phyloP scores from a whole-genome alignment of 2,329 filamentous ascomycete genomes.

The Stemphylium vesicarium region DNA sequence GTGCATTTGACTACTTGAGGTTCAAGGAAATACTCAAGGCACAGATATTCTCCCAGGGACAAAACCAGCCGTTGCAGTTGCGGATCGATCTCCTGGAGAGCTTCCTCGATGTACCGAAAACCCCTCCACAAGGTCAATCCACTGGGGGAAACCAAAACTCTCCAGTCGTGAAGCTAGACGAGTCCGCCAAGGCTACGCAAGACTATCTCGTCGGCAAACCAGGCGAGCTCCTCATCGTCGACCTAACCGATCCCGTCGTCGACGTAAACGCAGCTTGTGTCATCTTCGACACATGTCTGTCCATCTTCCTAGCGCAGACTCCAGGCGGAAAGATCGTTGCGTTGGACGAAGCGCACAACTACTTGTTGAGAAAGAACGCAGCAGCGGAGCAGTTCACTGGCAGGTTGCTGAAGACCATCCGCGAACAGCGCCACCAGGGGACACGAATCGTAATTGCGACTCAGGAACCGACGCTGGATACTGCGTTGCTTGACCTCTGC shows the following conservation, averaged over 20 bases:
- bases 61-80: neutral
- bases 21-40: no score
- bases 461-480: conserved; percentile 74
- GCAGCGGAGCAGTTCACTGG: conserved; percentile 59
- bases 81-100: neutral
- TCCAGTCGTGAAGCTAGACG: no score
- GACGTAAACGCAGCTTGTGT: conserved; percentile 70
- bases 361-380: conserved; percentile 63
- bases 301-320: conserved; percentile 61
- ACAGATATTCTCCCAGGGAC: neutral
- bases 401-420: conserved; percentile 66
- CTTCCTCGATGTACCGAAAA: neutral
- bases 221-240: conserved; percentile 64
- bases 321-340: conserved; percentile 63
- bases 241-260: conserved; percentile 74
- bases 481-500: conserved; percentile 71
- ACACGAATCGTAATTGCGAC: conserved; percentile 72
- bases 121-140: no score
- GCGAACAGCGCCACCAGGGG: conserved; percentile 72
- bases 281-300: conserved; percentile 74
- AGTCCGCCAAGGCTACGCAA: no score
- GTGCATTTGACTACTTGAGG: conserved; percentile 11
- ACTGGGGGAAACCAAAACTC: no score
- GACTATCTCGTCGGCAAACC: conserved; percentile 43
- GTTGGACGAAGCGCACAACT: conserved; percentile 80